These are phyloP conservation scores for Phytopythium chamaehyphon DNA, from an alignment of 352 stramenopile species.

Conservation along the genomic window DNA sequence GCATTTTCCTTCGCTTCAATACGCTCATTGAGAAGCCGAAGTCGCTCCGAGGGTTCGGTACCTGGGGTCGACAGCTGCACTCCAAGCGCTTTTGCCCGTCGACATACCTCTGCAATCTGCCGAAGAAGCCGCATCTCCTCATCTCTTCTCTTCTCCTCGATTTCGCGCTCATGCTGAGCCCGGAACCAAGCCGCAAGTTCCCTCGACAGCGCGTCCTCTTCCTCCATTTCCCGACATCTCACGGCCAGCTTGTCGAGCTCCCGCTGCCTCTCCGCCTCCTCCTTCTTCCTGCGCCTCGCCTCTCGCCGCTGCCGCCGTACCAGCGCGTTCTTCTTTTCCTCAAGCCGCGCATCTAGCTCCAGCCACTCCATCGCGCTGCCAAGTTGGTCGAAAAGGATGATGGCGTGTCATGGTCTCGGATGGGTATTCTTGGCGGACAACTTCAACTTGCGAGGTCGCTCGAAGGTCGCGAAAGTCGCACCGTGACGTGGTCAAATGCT, in stretches of 20 bases:
- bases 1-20: slow-evolving; percentile 29
- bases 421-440: neutral
- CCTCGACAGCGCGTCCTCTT: slow-evolving; percentile 46
- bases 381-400: too few relatives aligned
- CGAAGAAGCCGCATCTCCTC: slow-evolving; percentile 33
- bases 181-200: slow-evolving; percentile 29
- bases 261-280: slow-evolving; percentile 24
- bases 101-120: slow-evolving; percentile 17
- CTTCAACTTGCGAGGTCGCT: neutral
- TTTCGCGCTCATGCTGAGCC: slow-evolving; percentile 15
- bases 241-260: slow-evolving; percentile 21
- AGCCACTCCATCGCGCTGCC: slow-evolving; percentile 46
- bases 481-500: too few relatives aligned
- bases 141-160: slow-evolving; percentile 25
- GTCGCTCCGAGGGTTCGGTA: slow-evolving; percentile 17
- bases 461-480: too few relatives aligned
- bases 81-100: slow-evolving; percentile 24
- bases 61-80: slow-evolving; percentile 31
- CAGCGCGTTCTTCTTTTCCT: slow-evolving; percentile 40
- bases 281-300: slow-evolving; percentile 21
- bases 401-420: too few relatives aligned
- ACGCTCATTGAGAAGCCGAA: slow-evolving; percentile 26
- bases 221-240: slow-evolving; percentile 47
- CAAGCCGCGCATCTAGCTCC: slow-evolving; percentile 38
- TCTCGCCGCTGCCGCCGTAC: slow-evolving; percentile 48